Evolutionary conservation across 805 yeast species (phyloP).

Genomic region (Candida koratica): DNA sequence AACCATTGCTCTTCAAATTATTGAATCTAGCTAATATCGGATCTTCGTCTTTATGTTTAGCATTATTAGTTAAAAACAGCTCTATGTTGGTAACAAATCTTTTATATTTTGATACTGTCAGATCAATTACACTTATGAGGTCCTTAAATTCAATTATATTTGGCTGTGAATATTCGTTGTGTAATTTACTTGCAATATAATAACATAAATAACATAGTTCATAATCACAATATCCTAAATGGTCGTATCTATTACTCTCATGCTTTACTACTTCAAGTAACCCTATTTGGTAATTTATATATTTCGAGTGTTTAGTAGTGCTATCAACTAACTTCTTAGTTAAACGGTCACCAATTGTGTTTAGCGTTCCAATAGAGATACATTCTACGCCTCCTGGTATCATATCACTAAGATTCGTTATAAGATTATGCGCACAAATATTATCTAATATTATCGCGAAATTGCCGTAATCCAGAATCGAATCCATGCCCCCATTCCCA

Average conservation of each 20-base stretch:
- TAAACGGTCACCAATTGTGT: constrained; percentile 7
- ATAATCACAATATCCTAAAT: constrained; percentile 34
- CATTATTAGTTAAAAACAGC: not conserved
- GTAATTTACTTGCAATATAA: constrained; percentile 11
- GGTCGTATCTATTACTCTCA: constrained; percentile 26
- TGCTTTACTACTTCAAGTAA: constrained; percentile 33
- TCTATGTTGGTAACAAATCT: not conserved
- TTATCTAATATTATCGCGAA: constrained; percentile 15
- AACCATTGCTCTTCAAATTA: constrained; percentile 14
- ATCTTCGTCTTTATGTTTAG: constrained; percentile 14
- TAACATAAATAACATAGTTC: constrained; percentile 33
- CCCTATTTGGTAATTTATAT: constrained; percentile 26
- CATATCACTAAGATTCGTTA: constrained; percentile 4
- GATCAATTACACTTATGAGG: constrained; percentile 16
- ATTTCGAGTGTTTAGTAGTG: constrained; percentile 15
- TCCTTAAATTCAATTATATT: constrained; percentile 16
- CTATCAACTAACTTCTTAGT: constrained; percentile 12
- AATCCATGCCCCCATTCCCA: constrained; percentile 96
- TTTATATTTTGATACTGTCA: constrained; percentile 17
- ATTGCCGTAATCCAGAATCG: constrained; percentile 54
- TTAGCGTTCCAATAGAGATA: constrained; percentile 3
- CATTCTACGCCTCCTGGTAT: constrained; percentile 5
- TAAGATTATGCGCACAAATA: not conserved
- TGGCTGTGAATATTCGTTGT: constrained; percentile 9
- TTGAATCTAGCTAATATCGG: constrained; percentile 26